A percentile compares a stretch with the other conserved stretches of the same genome.
These are phyloP conservation scores for Pulicaria dysenterica DNA, from an alignment of 129 eudicot genomes.

Conservation along the genomic window DNA sequence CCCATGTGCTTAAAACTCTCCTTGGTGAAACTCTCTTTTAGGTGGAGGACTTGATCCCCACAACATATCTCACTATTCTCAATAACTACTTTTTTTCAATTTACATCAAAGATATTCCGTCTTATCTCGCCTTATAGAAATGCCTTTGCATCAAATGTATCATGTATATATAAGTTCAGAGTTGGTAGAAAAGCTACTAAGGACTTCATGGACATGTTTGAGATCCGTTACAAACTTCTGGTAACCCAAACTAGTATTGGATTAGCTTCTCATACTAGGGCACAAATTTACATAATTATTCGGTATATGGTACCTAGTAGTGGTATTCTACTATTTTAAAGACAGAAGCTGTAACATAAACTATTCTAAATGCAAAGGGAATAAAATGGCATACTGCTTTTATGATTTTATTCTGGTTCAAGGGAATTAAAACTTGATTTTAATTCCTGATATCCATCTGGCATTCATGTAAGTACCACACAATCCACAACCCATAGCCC, in stretches of 20 bases:
- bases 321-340: background rate
- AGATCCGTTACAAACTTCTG: background rate
- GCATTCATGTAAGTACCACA: background rate
- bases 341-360: background rate
- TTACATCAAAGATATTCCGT: too few species aligned
- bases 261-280: background rate
- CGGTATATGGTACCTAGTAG: background rate
- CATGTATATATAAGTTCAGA: background rate
- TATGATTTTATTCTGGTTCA: conserved; percentile 10
- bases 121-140: background rate
- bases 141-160: conserved; percentile 14
- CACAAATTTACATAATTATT: conserved; percentile 4
- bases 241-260: conserved; percentile 5
- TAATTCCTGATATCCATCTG: background rate
- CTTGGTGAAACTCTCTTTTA: too few species aligned
- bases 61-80: too few species aligned
- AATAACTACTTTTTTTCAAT: too few species aligned
- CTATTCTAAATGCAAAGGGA: conserved; percentile 1
- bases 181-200: conserved; percentile 12
- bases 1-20: too few species aligned
- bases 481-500: conserved; percentile 16
- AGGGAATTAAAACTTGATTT: background rate
- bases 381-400: conserved; percentile 9
- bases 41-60: too few species aligned
- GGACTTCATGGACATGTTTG: background rate